phyloP scores from a whole-genome alignment of 2,329 filamentous ascomycete genomes.

The Aspergillus ibericus region DNA sequence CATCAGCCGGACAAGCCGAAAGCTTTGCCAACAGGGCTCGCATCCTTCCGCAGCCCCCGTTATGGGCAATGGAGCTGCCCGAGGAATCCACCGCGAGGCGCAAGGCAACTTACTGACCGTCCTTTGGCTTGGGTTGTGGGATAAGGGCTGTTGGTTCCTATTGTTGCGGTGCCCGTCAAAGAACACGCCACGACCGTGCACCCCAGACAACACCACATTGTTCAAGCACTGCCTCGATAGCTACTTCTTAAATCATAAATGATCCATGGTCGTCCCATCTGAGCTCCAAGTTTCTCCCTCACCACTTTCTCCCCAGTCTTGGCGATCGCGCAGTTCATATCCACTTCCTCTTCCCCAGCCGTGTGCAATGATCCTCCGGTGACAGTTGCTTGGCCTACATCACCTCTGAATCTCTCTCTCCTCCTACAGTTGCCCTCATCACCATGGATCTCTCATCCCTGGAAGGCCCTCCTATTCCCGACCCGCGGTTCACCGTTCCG shows the following conservation, averaged over 20 bases:
- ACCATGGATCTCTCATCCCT: slow-evolving; percentile 37
- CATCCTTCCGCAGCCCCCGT: neutral
- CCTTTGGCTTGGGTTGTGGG: neutral
- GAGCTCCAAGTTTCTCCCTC: neutral
- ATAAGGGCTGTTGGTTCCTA: neutral
- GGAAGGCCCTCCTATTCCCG: slow-evolving; percentile 34
- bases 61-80: neutral
- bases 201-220: neutral
- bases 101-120: neutral
- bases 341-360: neutral
- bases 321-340: neutral
- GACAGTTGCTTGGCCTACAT: neutral
- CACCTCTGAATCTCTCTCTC: neutral
- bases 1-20: slow-evolving; percentile 5
- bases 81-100: slow-evolving; percentile 4
- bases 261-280: neutral
- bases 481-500: slow-evolving; percentile 19
- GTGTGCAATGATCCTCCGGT: neutral
- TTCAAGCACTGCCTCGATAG: slow-evolving; percentile 1
- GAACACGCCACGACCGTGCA: neutral
- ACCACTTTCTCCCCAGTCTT: neutral
- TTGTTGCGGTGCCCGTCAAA: slow-evolving; percentile 3
- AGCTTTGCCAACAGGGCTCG: slow-evolving; percentile 2
- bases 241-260: slow-evolving; percentile 1
- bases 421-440: neutral